phyloP scores from a whole-genome alignment of 2,329 filamentous ascomycete species.

The Trichoderma cornu-damae region DNA sequence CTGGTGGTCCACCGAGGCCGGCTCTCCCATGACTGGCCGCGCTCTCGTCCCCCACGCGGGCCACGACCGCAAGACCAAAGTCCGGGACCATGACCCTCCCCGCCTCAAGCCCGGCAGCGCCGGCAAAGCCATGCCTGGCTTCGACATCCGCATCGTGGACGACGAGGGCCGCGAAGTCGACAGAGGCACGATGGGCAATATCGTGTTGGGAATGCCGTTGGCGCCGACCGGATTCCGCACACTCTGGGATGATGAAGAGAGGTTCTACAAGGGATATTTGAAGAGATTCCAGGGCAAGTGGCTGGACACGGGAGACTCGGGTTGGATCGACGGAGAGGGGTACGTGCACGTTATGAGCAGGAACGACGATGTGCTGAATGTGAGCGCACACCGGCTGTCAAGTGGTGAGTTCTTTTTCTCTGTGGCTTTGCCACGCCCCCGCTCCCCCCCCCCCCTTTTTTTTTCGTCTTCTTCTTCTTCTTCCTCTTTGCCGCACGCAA shows the following conservation, averaged over 20 bases:
- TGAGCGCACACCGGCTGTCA: slow-evolving; percentile 86
- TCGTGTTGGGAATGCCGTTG: slow-evolving; percentile 76
- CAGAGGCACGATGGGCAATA: slow-evolving; percentile 80
- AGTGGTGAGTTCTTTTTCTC: slow-evolving; percentile 55
- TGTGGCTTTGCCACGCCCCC: too few species aligned
- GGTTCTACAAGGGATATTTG: slow-evolving; percentile 82
- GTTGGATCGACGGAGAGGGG: slow-evolving; percentile 72
- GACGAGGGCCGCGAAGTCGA: slow-evolving; percentile 68
- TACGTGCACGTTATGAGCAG: slow-evolving; percentile 61
- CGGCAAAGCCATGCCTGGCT: slow-evolving; percentile 86
- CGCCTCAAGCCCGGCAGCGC: slow-evolving; percentile 77
- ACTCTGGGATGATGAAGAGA: slow-evolving; percentile 77
- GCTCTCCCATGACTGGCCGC: slow-evolving; percentile 54
- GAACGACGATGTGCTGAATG: slow-evolving; percentile 86
- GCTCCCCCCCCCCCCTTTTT: background rate
- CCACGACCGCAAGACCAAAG: slow-evolving; percentile 43
- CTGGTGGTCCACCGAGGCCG: slow-evolving; percentile 58
- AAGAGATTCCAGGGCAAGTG: slow-evolving; percentile 75
- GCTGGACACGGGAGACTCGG: slow-evolving; percentile 88
- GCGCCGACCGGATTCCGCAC: slow-evolving; percentile 82
- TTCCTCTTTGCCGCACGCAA: background rate
- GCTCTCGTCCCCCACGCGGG: slow-evolving; percentile 55
- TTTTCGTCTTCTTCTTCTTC: too few species aligned
- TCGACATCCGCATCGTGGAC: slow-evolving; percentile 79
- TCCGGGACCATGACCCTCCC: slow-evolving; percentile 40